These are phyloP conservation scores for Umbelopsis sp. DNA, from an alignment of 192 early-diverging fungal species.

Conservation along the genomic window DNA sequence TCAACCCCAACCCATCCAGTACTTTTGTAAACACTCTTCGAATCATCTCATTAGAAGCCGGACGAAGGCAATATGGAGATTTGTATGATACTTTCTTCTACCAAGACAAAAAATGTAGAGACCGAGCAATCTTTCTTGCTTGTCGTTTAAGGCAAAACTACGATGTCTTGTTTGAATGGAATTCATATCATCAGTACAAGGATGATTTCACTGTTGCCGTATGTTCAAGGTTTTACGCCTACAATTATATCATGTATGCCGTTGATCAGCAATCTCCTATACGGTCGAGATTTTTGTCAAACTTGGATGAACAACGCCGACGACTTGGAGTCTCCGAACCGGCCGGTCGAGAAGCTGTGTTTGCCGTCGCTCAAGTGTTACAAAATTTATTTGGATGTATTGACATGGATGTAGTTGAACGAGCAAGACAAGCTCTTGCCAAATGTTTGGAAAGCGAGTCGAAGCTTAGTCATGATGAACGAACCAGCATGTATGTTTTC, in stretches of 20 bases:
- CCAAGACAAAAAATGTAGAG: constrained; percentile 38
- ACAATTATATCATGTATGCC: constrained; percentile 34
- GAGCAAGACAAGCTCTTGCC: constrained; percentile 26
- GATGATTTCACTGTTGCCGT: constrained; percentile 29
- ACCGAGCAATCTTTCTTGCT: constrained; percentile 36
- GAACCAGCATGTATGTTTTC: constrained; percentile 44
- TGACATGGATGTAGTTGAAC: constrained; percentile 21
- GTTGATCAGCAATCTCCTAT: constrained; percentile 19
- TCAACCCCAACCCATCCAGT: constrained; percentile 7
- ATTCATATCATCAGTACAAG: neutral
- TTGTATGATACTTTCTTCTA: constrained; percentile 37
- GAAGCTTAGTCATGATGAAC: constrained; percentile 33
- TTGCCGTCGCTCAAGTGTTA: constrained; percentile 30
- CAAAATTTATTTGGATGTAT: constrained; percentile 6
- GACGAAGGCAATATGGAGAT: constrained; percentile 25
- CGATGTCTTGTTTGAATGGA: constrained; percentile 1
- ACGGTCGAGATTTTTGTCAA: constrained; percentile 1
- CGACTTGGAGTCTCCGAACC: constrained; percentile 3
- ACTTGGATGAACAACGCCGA: neutral
- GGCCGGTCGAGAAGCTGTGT: constrained; percentile 31
- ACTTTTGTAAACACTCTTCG: constrained; percentile 31
- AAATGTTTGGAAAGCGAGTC: constrained; percentile 39
- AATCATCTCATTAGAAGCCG: constrained; percentile 24
- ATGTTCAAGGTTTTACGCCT: constrained; percentile 31
- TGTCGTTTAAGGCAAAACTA: constrained; percentile 31